Evolutionary conservation across 768 basidiomycete genomes (phyloP).

Genomic region (Leccinum longicurvipes): DNA sequence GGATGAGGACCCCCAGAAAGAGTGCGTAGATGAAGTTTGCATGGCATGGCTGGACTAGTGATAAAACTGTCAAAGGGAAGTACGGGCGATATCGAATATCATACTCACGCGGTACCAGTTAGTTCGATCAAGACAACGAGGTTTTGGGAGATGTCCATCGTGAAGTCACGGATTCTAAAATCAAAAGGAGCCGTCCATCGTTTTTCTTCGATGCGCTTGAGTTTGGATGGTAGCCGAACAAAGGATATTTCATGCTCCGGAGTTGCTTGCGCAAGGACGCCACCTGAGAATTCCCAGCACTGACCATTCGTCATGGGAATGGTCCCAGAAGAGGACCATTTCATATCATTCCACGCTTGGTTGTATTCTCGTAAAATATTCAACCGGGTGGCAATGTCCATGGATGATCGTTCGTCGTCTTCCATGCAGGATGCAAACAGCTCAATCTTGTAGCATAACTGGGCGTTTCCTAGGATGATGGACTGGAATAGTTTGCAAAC

Average conservation of each 20-base stretch:
- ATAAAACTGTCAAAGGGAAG: neutral
- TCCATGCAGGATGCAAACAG: slow-evolving; percentile 30
- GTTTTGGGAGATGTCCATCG: slow-evolving; percentile 36
- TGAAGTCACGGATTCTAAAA: slow-evolving; percentile 34
- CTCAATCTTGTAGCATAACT: slow-evolving; percentile 30
- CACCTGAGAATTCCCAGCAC: slow-evolving; percentile 36
- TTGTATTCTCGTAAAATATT: slow-evolving; percentile 26
- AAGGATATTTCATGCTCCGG: slow-evolving; percentile 18
- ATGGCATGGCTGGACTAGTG: slow-evolving; percentile 17
- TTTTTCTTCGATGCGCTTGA: slow-evolving; percentile 24
- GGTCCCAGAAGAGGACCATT: slow-evolving; percentile 12
- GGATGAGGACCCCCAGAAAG: slow-evolving; percentile 31
- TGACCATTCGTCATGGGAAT: slow-evolving; percentile 18
- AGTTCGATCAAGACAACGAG: slow-evolving; percentile 32
- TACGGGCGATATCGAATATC: neutral
- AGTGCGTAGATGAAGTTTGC: slow-evolving; percentile 30
- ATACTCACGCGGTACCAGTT: slow-evolving; percentile 19
- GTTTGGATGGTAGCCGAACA: slow-evolving; percentile 30
- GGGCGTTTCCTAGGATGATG: slow-evolving; percentile 24
- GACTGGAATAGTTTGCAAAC: slow-evolving; percentile 31
- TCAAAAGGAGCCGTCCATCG: slow-evolving; percentile 29
- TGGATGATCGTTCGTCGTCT: slow-evolving; percentile 13
- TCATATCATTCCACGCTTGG: slow-evolving; percentile 28
- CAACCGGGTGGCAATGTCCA: slow-evolving; percentile 23
- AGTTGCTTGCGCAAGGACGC: slow-evolving; percentile 32